These are phyloP conservation scores for Boletus holoroseus DNA, from an alignment of 1,284 basidiomycete genomes.

Conservation along the genomic window DNA sequence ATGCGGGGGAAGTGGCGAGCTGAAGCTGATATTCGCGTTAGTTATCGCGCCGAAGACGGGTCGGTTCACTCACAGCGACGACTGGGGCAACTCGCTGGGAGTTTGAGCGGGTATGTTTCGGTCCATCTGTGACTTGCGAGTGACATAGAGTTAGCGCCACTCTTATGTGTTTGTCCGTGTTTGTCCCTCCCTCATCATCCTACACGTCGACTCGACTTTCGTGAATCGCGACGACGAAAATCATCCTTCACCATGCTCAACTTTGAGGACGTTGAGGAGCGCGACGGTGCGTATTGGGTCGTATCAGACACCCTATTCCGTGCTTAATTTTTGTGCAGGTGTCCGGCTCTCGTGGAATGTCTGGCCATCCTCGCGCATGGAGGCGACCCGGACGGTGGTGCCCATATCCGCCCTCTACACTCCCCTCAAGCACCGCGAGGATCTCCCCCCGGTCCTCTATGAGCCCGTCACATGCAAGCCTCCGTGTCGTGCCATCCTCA, in stretches of 20 bases:
- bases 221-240: conserved; percentile 6
- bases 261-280: conserved; percentile 60
- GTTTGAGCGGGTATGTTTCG: not conserved
- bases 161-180: conserved; percentile 23
- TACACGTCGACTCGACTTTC: conserved; percentile 24
- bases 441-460: conserved; percentile 94
- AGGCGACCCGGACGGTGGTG: conserved; percentile 96
- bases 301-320: not conserved
- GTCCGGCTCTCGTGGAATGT: conserved; percentile 96
- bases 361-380: conserved; percentile 96
- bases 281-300: conserved; percentile 44
- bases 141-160: conserved; percentile 3
- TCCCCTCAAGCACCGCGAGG: conserved; percentile 91
- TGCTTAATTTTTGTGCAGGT: conserved; percentile 44
- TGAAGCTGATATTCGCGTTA: not conserved
- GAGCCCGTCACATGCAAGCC: conserved; percentile 99
- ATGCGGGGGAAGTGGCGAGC: not conserved
- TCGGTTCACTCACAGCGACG: not conserved
- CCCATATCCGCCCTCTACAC: conserved; percentile 98
- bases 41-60: not conserved
- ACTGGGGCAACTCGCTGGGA: not conserved
- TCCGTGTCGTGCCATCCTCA: conserved; percentile 94
- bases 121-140: not conserved
- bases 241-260: conserved; percentile 36
- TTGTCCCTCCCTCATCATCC: conserved; percentile 12